Evolutionary conservation across 2,329 filamentous ascomycete species (phyloP).

Genomic region (Cytospora piceae): DNA sequence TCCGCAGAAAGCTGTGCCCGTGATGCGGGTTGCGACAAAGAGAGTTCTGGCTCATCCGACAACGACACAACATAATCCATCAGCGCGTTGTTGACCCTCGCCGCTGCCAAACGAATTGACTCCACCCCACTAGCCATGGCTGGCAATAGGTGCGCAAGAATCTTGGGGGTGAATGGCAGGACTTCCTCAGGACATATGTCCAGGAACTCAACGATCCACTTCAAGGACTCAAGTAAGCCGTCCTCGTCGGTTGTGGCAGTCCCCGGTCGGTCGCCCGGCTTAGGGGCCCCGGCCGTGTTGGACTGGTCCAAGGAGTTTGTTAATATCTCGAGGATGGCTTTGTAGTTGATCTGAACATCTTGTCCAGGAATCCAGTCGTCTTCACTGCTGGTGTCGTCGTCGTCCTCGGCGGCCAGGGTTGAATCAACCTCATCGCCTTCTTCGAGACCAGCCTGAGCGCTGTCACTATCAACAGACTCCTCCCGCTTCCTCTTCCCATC

Average conservation of each 20-base stretch:
- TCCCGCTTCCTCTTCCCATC: constrained; percentile 72
- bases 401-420: constrained; percentile 60
- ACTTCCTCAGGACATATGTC: constrained; percentile 98
- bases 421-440: constrained; percentile 65
- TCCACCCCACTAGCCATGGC: constrained; percentile 93
- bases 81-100: constrained; percentile 84
- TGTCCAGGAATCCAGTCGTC: constrained; percentile 98
- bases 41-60: constrained; percentile 66
- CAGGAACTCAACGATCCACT: constrained; percentile 96
- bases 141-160: constrained; percentile 88
- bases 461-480: constrained; percentile 69
- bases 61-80: constrained; percentile 95
- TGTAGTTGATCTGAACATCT: constrained; percentile 92
- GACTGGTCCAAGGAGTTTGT: constrained; percentile 76
- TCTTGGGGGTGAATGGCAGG: constrained; percentile 88
- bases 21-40: constrained; percentile 41
- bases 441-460: constrained; percentile 60
- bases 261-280: constrained; percentile 20
- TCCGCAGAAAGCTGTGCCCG: constrained; percentile 49
- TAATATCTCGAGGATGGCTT: constrained; percentile 87
- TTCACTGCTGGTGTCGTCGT: constrained; percentile 68
- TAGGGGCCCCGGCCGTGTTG: constrained; percentile 13
- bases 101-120: constrained; percentile 83
- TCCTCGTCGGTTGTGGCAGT: constrained; percentile 70
- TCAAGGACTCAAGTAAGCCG: constrained; percentile 84